Evolutionary conservation across 169 alveolate genomes (phyloP).

Genomic region (Babesia divergens): DNA sequence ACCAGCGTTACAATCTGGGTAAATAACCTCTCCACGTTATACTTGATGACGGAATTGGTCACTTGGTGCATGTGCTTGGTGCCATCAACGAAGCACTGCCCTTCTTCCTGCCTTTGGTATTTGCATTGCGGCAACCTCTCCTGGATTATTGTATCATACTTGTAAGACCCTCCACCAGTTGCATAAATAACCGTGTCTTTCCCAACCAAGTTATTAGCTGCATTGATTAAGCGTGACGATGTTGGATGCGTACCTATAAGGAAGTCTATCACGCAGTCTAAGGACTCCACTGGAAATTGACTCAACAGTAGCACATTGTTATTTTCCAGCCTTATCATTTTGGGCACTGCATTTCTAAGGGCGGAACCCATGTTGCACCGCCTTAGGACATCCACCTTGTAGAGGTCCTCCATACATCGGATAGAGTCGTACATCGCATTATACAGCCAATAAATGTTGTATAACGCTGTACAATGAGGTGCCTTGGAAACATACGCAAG

Average conservation of each 20-base stretch:
- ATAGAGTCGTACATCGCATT: neutral
- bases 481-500: conserved; percentile 6
- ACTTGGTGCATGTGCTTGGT: conserved; percentile 10
- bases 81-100: conserved; percentile 38
- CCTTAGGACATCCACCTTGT: neutral
- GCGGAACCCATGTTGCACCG: neutral
- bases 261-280: neutral
- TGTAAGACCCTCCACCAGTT: conserved; percentile 60
- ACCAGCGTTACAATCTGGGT: conserved; percentile 17
- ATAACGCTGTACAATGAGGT: neutral
- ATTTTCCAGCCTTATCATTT: neutral
- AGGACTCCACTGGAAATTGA: conserved; percentile 22
- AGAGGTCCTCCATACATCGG: neutral
- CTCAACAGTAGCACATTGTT: neutral
- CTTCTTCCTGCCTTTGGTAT: conserved; percentile 11
- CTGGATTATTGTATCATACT: conserved; percentile 9
- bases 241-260: conserved; percentile 12
- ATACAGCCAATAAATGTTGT: conserved; percentile 5
- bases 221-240: neutral
- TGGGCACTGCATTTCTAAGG: neutral
- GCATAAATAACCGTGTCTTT: conserved; percentile 1
- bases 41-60: neutral
- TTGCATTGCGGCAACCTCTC: conserved; percentile 3
- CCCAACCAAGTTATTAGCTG: neutral
- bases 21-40: neutral